These are phyloP conservation scores for Neospermospora avenae DNA, from an alignment of 2,329 filamentous ascomycete genomes.

Conservation along the genomic window DNA sequence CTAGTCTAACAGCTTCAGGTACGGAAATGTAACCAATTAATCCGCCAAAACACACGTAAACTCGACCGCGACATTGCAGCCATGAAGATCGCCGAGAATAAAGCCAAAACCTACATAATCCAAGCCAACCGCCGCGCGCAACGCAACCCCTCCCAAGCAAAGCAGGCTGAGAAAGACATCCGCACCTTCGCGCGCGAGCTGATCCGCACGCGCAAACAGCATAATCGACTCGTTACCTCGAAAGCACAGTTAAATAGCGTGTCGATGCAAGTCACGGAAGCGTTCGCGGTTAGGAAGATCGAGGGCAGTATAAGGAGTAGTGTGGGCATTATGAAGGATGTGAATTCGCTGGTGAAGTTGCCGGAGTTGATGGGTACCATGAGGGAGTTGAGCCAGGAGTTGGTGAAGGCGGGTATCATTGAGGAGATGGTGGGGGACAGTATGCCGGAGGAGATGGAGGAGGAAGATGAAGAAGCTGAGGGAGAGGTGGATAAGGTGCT, in stretches of 20 bases:
- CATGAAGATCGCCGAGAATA: slow-evolving; percentile 74
- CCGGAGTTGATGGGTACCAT: slow-evolving; percentile 88
- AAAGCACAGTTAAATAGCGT: slow-evolving; percentile 92
- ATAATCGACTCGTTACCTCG: slow-evolving; percentile 71
- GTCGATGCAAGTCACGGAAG: slow-evolving; percentile 96
- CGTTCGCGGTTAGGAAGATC: slow-evolving; percentile 92
- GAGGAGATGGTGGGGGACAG: slow-evolving; percentile 95
- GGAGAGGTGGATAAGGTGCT: slow-evolving; percentile 91
- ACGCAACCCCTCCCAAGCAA: slow-evolving; percentile 72
- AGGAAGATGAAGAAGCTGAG: slow-evolving; percentile 72
- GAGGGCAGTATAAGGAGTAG: slow-evolving; percentile 84
- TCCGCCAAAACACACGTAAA: slow-evolving; percentile 87
- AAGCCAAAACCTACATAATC: slow-evolving; percentile 82
- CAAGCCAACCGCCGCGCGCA: slow-evolving; percentile 78
- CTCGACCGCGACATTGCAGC: slow-evolving; percentile 87
- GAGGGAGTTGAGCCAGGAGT: slow-evolving; percentile 79
- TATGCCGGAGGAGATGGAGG: slow-evolving; percentile 71
- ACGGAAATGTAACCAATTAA: slow-evolving; percentile 89
- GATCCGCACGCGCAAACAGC: slow-evolving; percentile 75
- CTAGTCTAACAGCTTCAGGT: slow-evolving; percentile 55
- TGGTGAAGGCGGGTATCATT: slow-evolving; percentile 93
- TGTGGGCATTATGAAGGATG: slow-evolving; percentile 94
- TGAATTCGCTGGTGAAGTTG: slow-evolving; percentile 79
- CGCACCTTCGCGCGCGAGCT: slow-evolving; percentile 88
- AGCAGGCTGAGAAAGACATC: slow-evolving; percentile 77